phyloP scores from a whole-genome alignment of 176 grass and related monocot genomes.

The Rhynchospora breviuscula region DNA sequence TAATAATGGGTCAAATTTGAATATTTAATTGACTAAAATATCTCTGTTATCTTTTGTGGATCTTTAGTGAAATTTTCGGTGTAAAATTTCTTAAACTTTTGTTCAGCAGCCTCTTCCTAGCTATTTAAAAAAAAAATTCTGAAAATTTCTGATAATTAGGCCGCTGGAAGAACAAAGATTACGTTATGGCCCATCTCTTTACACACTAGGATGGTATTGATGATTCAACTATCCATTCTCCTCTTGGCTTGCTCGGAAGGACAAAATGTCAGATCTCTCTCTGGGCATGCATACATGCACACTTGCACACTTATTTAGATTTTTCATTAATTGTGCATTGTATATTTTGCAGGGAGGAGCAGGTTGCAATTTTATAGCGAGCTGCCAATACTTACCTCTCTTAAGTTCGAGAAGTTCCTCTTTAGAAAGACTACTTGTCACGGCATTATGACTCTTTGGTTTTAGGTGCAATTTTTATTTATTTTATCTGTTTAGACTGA shows the following conservation, averaged over 20 bases:
- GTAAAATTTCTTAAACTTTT: background rate
- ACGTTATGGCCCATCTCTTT: constrained; percentile 54
- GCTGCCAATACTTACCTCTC: constrained; percentile 48
- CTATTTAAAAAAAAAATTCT: background rate
- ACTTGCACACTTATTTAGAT: no score
- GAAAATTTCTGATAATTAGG: constrained; percentile 31
- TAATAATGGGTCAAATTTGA: background rate
- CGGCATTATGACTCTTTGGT: no score
- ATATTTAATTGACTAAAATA: constrained; percentile 6
- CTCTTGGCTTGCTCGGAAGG: background rate
- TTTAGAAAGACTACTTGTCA: no score
- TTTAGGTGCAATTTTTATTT: background rate
- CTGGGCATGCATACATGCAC: no score
- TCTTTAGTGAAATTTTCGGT: no score
- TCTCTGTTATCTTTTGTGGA: no score
- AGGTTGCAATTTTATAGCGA: background rate
- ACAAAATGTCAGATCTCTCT: no score
- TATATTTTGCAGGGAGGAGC: constrained; percentile 37
- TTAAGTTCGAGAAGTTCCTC: background rate
- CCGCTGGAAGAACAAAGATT: constrained; percentile 87
- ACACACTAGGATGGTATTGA: constrained; percentile 43
- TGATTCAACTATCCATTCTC: background rate
- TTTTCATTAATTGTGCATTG: no score
- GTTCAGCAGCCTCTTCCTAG: background rate
- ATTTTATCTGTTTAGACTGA: no score